Evolutionary conservation across 768 basidiomycete genomes (phyloP), one percentile per base, ranked within the genome.

Genomic region (Astraeus odoratus): DNA sequence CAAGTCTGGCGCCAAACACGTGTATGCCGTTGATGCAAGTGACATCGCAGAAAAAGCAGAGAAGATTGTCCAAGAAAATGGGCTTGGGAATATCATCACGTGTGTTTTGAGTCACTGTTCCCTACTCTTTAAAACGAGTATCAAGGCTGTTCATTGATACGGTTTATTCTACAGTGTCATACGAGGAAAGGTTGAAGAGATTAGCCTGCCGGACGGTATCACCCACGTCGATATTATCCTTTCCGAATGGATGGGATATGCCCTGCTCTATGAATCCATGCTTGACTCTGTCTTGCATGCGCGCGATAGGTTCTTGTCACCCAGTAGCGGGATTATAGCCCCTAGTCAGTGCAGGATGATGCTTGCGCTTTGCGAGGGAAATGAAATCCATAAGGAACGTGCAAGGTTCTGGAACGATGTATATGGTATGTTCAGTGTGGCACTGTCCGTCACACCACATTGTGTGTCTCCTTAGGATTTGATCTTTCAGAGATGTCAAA

Each of bases 191-290:
- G 78, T 97, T 20, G 95, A 99, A 65, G 81, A 93, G 18, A 83
- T 98, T 46, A 63, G 54, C 6, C 70, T 97, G 1, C 91, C 89
- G 2, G 81, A 83, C 41, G 78, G 67, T 42, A 67, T 84, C 39
- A 69, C 76, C 8, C 71, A 88, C 42, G 95, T 98, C 19, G 95
- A 99, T 61, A 78, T 99, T 48, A 93, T 99, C 63, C 72, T 98
- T 41, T 94, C 91, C 4, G 95, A 99, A 65, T 98, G 95, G 95
- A 97, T 97, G 95, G 92, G 83, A 13, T 91, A 90, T 57, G 84
- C 83, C 1, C 70, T 91, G 19, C 75, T 97, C 18, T 97, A 97
- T 64, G 95, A 99, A 65, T 89, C 86, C 34, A 97, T 99, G 95
- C 77, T 98, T 26, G 95, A 97, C 63, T 95, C 93, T 2, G 95